Percentiles rank a stretch among this genome's conserved stretches.
Conservation (phyloP, 768 basidiomycete species). For the Suillus alpinus region DNA sequence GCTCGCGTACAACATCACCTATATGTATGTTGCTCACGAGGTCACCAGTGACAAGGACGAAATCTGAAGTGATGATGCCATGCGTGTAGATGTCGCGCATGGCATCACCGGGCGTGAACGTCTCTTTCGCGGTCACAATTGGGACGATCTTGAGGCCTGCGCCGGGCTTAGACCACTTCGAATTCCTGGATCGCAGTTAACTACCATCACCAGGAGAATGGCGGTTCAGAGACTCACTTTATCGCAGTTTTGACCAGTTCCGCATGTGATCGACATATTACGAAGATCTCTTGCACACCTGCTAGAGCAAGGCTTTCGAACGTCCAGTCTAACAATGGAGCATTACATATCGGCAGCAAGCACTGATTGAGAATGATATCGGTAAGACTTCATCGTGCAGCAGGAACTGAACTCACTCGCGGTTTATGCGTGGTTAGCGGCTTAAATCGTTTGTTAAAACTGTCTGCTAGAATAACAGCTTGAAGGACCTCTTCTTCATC, state of each 20-base stretch:
- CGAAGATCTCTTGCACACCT: slow-evolving; percentile 94
- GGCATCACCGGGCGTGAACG: slow-evolving; percentile 86
- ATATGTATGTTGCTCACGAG: slow-evolving; percentile 92
- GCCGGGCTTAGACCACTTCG: slow-evolving; percentile 81
- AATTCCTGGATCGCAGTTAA: slow-evolving; percentile 47
- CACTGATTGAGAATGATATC: slow-evolving; percentile 49
- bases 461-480: slow-evolving; percentile 94
- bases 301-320: slow-evolving; percentile 93
- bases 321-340: slow-evolving; percentile 92
- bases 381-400: slow-evolving; percentile 11
- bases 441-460: slow-evolving; percentile 90
- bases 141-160: slow-evolving; percentile 82
- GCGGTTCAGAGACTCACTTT: slow-evolving; percentile 44
- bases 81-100: slow-evolving; percentile 93
- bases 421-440: slow-evolving; percentile 88
- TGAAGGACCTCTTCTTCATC: slow-evolving; percentile 87
- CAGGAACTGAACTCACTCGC: slow-evolving; percentile 51
- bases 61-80: slow-evolving; percentile 86
- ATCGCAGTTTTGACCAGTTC: slow-evolving; percentile 84
- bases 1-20: slow-evolving; percentile 83
- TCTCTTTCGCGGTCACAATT: slow-evolving; percentile 82
- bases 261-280: slow-evolving; percentile 90
- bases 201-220: slow-evolving; percentile 4
- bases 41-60: slow-evolving; percentile 88
- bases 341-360: slow-evolving; percentile 91